phyloP scores from a whole-genome alignment of 1,139 yeast species.

The Yamadazyma siamensis region DNA sequence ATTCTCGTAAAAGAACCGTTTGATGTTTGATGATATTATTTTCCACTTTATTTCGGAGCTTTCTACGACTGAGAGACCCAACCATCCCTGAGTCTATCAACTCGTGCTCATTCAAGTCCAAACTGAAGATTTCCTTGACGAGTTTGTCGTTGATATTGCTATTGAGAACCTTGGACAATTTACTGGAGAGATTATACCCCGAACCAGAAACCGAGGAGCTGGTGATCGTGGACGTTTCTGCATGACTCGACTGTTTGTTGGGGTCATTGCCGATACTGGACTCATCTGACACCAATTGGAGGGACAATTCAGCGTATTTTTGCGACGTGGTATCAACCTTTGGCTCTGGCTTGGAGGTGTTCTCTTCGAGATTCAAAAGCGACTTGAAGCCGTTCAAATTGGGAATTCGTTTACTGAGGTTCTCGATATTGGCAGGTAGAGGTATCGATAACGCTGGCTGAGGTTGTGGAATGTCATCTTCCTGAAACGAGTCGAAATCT shows the following conservation, averaged over 20 bases:
- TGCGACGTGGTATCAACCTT: slow-evolving; percentile 24
- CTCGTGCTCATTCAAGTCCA: slow-evolving; percentile 26
- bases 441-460: slow-evolving; percentile 48
- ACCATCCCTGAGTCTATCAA: slow-evolving; percentile 51
- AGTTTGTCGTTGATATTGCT: slow-evolving; percentile 46
- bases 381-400: slow-evolving; percentile 31
- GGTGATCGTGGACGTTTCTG: no score
- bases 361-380: slow-evolving; percentile 23
- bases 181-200: slow-evolving; percentile 32
- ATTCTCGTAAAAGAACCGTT: slow-evolving; percentile 55
- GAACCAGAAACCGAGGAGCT: no score
- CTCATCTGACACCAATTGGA: slow-evolving; percentile 16
- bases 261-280: slow-evolving; percentile 2
- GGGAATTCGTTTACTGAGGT: slow-evolving; percentile 32
- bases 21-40: slow-evolving; percentile 67
- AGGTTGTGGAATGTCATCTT: slow-evolving; percentile 36
- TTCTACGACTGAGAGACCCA: slow-evolving; percentile 58
- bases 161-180: slow-evolving; percentile 51
- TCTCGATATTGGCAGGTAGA: slow-evolving; percentile 38
- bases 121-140: slow-evolving; percentile 44
- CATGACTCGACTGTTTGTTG: no score
- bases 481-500: slow-evolving; percentile 37
- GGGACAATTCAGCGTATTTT: slow-evolving; percentile 37
- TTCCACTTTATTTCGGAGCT: slow-evolving; percentile 67
- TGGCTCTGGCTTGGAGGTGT: slow-evolving; percentile 2